A percentile compares a stretch with the other conserved stretches of the same genome.
These are phyloP conservation scores for Cyathus striatus DNA, from an alignment of 768 basidiomycete species.

Conservation along the genomic window DNA sequence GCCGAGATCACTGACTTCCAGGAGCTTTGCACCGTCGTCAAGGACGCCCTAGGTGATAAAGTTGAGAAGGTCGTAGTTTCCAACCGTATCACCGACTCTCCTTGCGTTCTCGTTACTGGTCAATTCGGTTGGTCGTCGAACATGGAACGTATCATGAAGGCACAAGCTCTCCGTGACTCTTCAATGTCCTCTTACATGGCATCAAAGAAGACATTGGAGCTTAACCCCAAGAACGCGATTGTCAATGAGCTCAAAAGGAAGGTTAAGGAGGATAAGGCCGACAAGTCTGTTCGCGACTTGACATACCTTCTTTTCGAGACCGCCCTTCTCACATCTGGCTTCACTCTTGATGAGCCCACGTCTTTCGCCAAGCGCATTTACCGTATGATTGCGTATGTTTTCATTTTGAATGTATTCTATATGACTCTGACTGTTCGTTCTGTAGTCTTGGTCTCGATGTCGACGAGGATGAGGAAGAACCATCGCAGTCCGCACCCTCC, in stretches of 20 bases:
- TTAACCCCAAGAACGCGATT: slow-evolving; percentile 89
- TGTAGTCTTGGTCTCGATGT: slow-evolving; percentile 78
- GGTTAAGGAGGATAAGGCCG: slow-evolving; percentile 94
- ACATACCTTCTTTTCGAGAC: slow-evolving; percentile 97
- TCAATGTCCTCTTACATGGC: slow-evolving; percentile 99
- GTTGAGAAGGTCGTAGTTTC: slow-evolving; percentile 99
- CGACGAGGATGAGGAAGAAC: slow-evolving; percentile 63
- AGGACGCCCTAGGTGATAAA: slow-evolving; percentile 98
- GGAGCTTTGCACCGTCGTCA: slow-evolving; percentile 91
- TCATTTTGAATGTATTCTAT: slow-evolving; percentile 2
- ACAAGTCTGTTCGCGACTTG: slow-evolving; percentile 97
- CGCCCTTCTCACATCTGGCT: slow-evolving; percentile 90
- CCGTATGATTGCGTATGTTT: slow-evolving; percentile 83
- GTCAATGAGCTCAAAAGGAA: slow-evolving; percentile 95
- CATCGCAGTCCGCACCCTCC: slow-evolving; percentile 33
- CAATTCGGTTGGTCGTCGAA: slow-evolving; percentile 99
- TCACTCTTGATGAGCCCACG: slow-evolving; percentile 92
- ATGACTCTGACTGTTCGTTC: slow-evolving; percentile 4
- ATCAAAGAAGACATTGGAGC: slow-evolving; percentile 95
- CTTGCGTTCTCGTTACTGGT: slow-evolving; percentile 95
- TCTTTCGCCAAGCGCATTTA: slow-evolving; percentile 95
- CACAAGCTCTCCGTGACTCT: slow-evolving; percentile 92
- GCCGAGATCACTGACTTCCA: slow-evolving; percentile 77
- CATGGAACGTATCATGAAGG: slow-evolving; percentile 99
- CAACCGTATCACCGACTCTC: slow-evolving; percentile 96